Conservation (phyloP, 2,329 filamentous ascomycete species). For the Exophiala oligosperma region DNA sequence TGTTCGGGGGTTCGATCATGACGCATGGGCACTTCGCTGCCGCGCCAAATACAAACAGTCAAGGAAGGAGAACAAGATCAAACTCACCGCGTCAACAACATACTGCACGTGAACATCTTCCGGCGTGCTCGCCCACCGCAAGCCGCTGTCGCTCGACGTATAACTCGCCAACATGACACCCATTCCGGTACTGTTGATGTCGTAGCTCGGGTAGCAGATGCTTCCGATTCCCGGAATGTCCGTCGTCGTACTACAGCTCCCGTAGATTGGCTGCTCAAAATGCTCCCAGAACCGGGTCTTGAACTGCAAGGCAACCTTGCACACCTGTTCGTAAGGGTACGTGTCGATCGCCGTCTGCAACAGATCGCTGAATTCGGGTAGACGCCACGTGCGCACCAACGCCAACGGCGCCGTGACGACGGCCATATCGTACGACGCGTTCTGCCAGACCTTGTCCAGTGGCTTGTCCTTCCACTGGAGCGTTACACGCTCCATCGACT, state of each 20-base stretch:
- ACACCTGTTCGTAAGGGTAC: constrained; percentile 52
- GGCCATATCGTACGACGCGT: constrained; percentile 63
- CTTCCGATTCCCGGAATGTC: constrained; percentile 63
- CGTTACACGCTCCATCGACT: constrained; percentile 53
- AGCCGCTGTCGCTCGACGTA: constrained; percentile 38
- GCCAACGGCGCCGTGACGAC: constrained; percentile 66
- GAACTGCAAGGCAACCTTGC: constrained; percentile 67
- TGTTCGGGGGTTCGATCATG: not conserved
- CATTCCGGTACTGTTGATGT: constrained; percentile 63
- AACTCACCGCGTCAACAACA: constrained; percentile 42
- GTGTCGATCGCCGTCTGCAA: constrained; percentile 49
- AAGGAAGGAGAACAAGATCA: not conserved
- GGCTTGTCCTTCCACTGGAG: constrained; percentile 54
- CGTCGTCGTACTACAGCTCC: constrained; percentile 58
- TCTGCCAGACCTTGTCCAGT: constrained; percentile 44
- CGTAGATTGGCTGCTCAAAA: constrained; percentile 57
- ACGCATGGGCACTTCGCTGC: not conserved
- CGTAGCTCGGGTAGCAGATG: constrained; percentile 68
- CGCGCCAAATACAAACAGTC: not conserved
- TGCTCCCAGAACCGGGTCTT: constrained; percentile 63
- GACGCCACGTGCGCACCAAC: constrained; percentile 62
- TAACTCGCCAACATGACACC: constrained; percentile 65
- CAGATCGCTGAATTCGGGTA: constrained; percentile 56
- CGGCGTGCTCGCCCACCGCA: constrained; percentile 49
- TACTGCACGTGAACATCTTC: constrained; percentile 64